Conservation (phyloP, 1,284 basidiomycete species). For the Ceratobasidium theobromae region DNA sequence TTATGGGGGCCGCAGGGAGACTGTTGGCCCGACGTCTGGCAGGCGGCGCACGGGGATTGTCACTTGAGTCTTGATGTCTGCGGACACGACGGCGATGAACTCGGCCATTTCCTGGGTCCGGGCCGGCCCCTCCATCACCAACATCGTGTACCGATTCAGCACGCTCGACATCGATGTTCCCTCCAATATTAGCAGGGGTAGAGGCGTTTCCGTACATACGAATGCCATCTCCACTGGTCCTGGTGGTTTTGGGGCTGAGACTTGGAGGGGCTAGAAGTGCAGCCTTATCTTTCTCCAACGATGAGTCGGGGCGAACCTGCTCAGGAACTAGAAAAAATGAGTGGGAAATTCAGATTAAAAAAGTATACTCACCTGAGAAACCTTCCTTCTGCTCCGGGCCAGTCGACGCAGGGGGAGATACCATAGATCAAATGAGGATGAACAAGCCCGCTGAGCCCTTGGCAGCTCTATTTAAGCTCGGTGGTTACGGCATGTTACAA, state of each 20-base stretch:
- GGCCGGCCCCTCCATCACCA: neutral
- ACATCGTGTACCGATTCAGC: slow-evolving; percentile 14
- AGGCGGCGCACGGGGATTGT: neutral
- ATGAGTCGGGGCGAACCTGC: slow-evolving; percentile 15
- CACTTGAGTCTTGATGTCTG: neutral
- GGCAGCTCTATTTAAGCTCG: slow-evolving; percentile 12
- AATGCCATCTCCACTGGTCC: slow-evolving; percentile 17
- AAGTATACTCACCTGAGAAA: slow-evolving; percentile 1
- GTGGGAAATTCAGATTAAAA: neutral
- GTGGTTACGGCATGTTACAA: slow-evolving; percentile 7
- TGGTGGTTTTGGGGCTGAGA: slow-evolving; percentile 24
- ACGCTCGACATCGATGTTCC: slow-evolving; percentile 4
- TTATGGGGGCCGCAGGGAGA: slow-evolving; percentile 22
- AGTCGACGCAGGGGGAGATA: slow-evolving; percentile 23
- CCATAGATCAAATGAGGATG: slow-evolving; percentile 6
- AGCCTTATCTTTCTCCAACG: slow-evolving; percentile 20
- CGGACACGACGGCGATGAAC: slow-evolving; percentile 1
- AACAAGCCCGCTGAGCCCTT: neutral
- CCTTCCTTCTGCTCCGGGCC: slow-evolving; percentile 18
- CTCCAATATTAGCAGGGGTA: slow-evolving; percentile 24
- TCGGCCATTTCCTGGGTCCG: slow-evolving; percentile 1
- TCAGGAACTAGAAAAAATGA: neutral
- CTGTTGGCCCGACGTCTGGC: slow-evolving; percentile 21
- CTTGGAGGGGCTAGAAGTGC: slow-evolving; percentile 21
- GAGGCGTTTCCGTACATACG: slow-evolving; percentile 19